These are phyloP conservation scores for Cyclotella atomus DNA, from an alignment of 108 stramenopile genomes.

Conservation along the genomic window DNA sequence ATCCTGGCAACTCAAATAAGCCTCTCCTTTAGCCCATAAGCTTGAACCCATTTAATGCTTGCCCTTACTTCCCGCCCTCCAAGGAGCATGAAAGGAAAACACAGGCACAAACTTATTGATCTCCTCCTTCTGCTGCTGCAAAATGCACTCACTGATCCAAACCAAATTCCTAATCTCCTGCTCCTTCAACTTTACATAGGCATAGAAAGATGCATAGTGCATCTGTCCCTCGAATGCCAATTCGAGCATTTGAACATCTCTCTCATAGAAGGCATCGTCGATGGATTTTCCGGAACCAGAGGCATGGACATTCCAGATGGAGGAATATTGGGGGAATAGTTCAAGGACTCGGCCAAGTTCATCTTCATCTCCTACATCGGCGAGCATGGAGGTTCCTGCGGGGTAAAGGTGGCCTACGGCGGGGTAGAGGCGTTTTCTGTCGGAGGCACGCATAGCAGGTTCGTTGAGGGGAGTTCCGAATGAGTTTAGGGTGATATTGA, in stretches of 20 bases:
- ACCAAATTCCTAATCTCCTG: conserved; percentile 99
- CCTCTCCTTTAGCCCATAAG: too few relatives aligned
- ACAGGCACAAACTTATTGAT: conserved; percentile 98
- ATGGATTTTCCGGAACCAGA: conserved; percentile 91
- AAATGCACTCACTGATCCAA: conserved; percentile 99
- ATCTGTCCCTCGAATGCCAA: conserved; percentile 99
- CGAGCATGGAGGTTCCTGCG: conserved; percentile 91
- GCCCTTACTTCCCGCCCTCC: conserved; percentile 73
- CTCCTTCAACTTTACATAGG: conserved; percentile 99
- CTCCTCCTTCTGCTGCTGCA: conserved; percentile 98
- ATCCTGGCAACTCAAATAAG: too few relatives aligned
- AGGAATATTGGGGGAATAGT: conserved; percentile 91
- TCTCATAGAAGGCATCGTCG: conserved; percentile 98
- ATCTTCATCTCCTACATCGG: conserved; percentile 90
- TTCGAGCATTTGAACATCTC: conserved; percentile 95
- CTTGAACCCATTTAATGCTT: conserved; percentile 5
- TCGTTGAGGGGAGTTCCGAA: conserved; percentile 95
- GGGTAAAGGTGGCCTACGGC: conserved; percentile 97
- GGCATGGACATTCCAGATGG: conserved; percentile 93
- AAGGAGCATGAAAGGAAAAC: conserved; percentile 91
- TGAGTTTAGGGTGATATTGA: conserved; percentile 99
- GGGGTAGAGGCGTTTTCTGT: conserved; percentile 96
- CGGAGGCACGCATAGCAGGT: conserved; percentile 92
- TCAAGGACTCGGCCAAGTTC: conserved; percentile 90
- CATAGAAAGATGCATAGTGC: conserved; percentile 97